Conservation (phyloP, 352 stramenopile species). For the Globisporangium cederbergense region DNA sequence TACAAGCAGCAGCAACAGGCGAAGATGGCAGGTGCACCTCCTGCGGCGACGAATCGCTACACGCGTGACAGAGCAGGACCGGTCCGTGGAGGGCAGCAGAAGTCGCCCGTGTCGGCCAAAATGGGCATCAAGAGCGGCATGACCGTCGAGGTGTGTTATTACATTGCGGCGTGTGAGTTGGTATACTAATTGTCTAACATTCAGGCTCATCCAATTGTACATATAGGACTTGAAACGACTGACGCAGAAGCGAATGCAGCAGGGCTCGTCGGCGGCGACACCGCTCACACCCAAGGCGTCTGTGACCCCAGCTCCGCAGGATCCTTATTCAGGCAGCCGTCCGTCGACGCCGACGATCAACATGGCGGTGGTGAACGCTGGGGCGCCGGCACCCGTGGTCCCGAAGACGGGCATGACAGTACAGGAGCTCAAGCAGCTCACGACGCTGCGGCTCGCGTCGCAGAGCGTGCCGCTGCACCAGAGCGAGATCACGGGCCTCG, state of each 20-base stretch:
- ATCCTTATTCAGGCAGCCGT: conserved; percentile 25
- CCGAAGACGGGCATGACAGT: conserved; percentile 85
- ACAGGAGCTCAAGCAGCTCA: conserved; percentile 85
- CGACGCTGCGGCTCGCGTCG: conserved; percentile 68
- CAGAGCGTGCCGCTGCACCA: conserved; percentile 61
- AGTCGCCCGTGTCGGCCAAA: conserved; percentile 45
- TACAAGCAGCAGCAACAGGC: conserved; percentile 32
- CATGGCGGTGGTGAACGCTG: conserved; percentile 45
- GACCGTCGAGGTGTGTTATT: conserved; percentile 59
- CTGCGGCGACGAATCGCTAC: conserved; percentile 11
- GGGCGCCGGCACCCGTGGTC: conserved; percentile 32
- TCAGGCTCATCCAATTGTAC: no score
- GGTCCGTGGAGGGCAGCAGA: conserved; percentile 23
- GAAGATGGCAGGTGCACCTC: conserved; percentile 9
- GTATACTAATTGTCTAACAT: no score
- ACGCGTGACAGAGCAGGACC: conserved; percentile 11
- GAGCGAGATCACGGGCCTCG: conserved; percentile 63
- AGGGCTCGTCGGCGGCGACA: conserved; percentile 20
- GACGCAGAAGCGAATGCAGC: conserved; percentile 84
- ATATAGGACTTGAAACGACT: conserved; percentile 71
- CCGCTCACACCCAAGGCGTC: conserved; percentile 33
- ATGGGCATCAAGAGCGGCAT: conserved; percentile 89
- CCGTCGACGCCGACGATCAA: conserved; percentile 64
- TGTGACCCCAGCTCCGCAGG: conserved; percentile 16
- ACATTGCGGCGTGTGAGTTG: not conserved